Conservation (phyloP, 352 stramenopile genomes). For the Phytopythium helicoides region DNA sequence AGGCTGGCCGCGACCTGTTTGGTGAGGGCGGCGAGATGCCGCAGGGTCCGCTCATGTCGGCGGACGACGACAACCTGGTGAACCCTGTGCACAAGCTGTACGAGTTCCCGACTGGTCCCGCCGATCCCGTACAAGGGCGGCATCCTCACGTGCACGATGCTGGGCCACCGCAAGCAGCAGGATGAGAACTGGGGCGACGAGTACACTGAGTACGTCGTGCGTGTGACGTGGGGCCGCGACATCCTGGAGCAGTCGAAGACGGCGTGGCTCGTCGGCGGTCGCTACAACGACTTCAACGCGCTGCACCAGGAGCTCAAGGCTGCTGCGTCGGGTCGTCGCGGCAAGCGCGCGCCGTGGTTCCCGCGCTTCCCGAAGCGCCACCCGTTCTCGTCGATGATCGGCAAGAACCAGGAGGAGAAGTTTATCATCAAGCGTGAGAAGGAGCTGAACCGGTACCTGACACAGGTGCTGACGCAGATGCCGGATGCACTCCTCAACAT, state of each 20-base stretch:
- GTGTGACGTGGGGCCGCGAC: constrained; percentile 85
- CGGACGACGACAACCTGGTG: constrained; percentile 83
- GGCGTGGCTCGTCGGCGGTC: constrained; percentile 82
- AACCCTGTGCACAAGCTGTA: constrained; percentile 87
- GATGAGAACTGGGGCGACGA: constrained; percentile 90
- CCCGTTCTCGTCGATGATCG: constrained; percentile 89
- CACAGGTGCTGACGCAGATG: constrained; percentile 90
- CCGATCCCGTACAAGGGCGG: constrained; percentile 90
- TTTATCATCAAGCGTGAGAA: constrained; percentile 92
- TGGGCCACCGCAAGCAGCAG: constrained; percentile 86
- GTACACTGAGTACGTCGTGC: constrained; percentile 89
- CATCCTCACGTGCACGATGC: constrained; percentile 88
- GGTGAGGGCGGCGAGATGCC: constrained; percentile 77
- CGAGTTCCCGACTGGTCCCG: constrained; percentile 86
- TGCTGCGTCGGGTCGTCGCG: constrained; percentile 73
- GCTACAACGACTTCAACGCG: constrained; percentile 91
- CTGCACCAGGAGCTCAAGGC: constrained; percentile 88
- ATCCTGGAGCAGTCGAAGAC: constrained; percentile 89
- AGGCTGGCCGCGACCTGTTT: constrained; percentile 84
- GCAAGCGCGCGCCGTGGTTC: constrained; percentile 89
- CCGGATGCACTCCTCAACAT: constrained; percentile 85
- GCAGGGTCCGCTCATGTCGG: constrained; percentile 77
- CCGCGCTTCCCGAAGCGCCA: constrained; percentile 88
- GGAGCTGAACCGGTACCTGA: constrained; percentile 91
- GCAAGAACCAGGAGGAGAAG: constrained; percentile 90